phyloP scores from a whole-genome alignment of 257 asterid species.

The Plantago elongata region DNA sequence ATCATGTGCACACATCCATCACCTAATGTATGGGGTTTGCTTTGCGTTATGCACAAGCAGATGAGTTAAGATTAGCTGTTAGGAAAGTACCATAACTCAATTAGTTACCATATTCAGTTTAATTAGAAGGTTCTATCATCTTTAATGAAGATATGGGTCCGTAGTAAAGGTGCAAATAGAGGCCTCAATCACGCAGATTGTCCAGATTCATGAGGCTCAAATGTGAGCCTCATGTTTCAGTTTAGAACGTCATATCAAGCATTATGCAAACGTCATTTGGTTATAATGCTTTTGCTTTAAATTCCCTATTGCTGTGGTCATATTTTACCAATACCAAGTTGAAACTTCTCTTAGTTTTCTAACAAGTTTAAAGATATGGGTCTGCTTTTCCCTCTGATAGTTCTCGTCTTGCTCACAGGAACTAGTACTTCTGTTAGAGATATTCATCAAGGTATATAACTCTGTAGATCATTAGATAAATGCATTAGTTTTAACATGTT shows the following conservation, averaged over 20 bases:
- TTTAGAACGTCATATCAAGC: conserved; percentile 20
- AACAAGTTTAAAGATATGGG: conserved; percentile 25
- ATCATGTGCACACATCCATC: too few relatives aligned
- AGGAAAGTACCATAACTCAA: conserved; percentile 1
- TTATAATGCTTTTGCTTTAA: conserved; percentile 20
- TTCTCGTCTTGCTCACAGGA: conserved; percentile 30
- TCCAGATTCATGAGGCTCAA: conserved; percentile 24
- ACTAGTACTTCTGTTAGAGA: conserved; percentile 28
- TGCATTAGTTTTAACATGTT: neutral
- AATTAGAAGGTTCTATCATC: neutral
- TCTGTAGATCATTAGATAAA: too few relatives aligned
- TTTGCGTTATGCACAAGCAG: conserved; percentile 3
- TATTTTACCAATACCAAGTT: conserved; percentile 13
- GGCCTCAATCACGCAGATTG: conserved; percentile 26
- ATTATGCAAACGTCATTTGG: neutral
- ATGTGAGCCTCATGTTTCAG: conserved; percentile 24
- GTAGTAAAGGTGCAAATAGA: conserved; percentile 23
- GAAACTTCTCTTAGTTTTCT: neutral
- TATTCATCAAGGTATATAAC: conserved; percentile 26
- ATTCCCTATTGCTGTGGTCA: conserved; percentile 8
- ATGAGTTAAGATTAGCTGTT: conserved; percentile 5
- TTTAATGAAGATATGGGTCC: conserved; percentile 30
- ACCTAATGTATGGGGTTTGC: too few relatives aligned
- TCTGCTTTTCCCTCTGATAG: conserved; percentile 25
- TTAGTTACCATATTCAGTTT: neutral